Conservation (phyloP, 768 basidiomycete genomes). For the Pisolithus tinctorius region DNA sequence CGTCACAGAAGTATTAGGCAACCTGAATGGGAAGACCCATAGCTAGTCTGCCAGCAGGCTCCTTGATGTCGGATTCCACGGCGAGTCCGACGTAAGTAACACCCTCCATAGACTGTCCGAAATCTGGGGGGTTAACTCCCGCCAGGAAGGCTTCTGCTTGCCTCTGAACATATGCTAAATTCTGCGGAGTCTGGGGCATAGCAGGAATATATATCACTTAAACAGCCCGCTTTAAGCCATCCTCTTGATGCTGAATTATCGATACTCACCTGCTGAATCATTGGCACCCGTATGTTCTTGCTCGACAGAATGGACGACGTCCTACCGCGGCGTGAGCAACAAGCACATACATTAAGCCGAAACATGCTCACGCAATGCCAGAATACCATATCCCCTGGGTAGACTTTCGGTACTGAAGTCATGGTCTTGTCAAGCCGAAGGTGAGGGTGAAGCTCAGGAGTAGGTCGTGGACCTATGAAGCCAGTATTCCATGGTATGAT, state of each 20-base stretch:
- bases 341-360: background rate
- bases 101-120: slow-evolving; percentile 43
- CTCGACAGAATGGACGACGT: slow-evolving; percentile 43
- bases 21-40: slow-evolving; percentile 35
- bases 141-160: slow-evolving; percentile 58
- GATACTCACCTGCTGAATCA: slow-evolving; percentile 47
- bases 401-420: slow-evolving; percentile 63
- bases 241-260: background rate
- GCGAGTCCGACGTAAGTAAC: slow-evolving; percentile 35
- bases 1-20: background rate
- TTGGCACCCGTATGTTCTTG: slow-evolving; percentile 43
- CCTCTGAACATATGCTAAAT: slow-evolving; percentile 51
- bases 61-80: slow-evolving; percentile 31
- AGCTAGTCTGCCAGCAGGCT: slow-evolving; percentile 29
- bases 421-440: slow-evolving; percentile 57
- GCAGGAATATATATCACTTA: slow-evolving; percentile 77
- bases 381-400: slow-evolving; percentile 73
- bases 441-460: slow-evolving; percentile 57
- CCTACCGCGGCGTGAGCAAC: slow-evolving; percentile 21
- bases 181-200: slow-evolving; percentile 57
- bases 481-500: slow-evolving; percentile 25
- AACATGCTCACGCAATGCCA: slow-evolving; percentile 54
- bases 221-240: background rate
- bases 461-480: slow-evolving; percentile 40
- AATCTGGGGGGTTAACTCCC: slow-evolving; percentile 67